Base-by-base conservation (phyloP, 805 yeast species). In the Saccharomycopsis schoenii region DNA sequence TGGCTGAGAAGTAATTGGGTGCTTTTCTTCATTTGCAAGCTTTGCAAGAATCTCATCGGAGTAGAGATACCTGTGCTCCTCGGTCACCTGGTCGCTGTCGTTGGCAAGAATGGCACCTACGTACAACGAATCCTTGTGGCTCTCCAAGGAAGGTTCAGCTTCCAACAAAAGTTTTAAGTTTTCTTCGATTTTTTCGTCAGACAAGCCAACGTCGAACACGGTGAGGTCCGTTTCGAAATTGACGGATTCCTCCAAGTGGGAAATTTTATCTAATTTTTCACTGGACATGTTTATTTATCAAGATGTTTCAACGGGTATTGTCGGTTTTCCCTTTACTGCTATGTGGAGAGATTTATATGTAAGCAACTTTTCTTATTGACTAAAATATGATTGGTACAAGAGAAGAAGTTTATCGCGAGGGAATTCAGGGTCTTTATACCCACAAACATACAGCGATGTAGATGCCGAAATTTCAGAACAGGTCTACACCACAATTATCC, bases 31-130 rank as follows among this genome's bases (percentile, higher is more conserved):
- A 55, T 73, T 74, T 52, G 73, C 77, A n/a, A 77, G 64, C 6
- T 65, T 59, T n/a, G 42, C 58, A 19, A 66, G 64, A 56, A 76
- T 80, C 1, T 68, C 65, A 65, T 66, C 70, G 68, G 74, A 63
- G 41, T 74, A 72, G 12, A 57, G n/a, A 24, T 55, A 34, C n/a
- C 52, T 47, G 6, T 61, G 61, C 15, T 70, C 70, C 1, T 77
- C 72, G 56, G 78, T 76, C 63, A 77, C 75, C 2, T 73, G 74
- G 15, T 66, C 67, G 1, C 83, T 83, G 52, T 75, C 70, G 65
- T 83, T 77, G 2, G 88, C 87, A 24, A 82, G 67, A 11, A 83
- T 77, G 1, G 88, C 88, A 9, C 85, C 88, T 54, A 77, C 72
- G 10, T 74, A 73, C 65, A 80, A 73, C 24, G 79, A 68, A 0